phyloP scores from a whole-genome alignment of 257 asterid genomes.

The Plantago elongata region DNA sequence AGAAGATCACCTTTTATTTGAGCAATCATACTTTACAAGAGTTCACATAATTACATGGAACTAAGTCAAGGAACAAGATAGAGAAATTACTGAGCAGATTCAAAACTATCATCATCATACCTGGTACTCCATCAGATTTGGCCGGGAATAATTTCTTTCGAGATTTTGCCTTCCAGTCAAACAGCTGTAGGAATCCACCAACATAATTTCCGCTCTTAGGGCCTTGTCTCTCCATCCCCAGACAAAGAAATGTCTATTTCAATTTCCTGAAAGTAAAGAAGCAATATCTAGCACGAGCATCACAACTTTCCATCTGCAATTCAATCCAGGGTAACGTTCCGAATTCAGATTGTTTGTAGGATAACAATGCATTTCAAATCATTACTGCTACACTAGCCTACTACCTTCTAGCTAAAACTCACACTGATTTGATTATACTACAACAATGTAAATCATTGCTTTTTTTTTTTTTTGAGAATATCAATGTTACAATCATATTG shows the following conservation, averaged over 20 bases:
- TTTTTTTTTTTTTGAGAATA: no score
- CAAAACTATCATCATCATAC: constrained; percentile 25
- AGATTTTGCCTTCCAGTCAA: constrained; percentile 90
- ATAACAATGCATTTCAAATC: constrained; percentile 9
- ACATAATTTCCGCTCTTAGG: constrained; percentile 68
- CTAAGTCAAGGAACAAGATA: not conserved
- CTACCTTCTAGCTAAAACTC: not conserved
- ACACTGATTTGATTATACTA: not conserved
- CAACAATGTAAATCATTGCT: not conserved
- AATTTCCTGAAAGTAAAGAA: constrained; percentile 18
- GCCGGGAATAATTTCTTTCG: constrained; percentile 72
- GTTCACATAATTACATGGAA: not conserved
- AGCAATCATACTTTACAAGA: not conserved
- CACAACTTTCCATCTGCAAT: constrained; percentile 29
- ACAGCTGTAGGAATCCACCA: constrained; percentile 82
- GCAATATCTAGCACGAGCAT: constrained; percentile 12
- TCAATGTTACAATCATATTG: no score
- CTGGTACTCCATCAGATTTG: constrained; percentile 57
- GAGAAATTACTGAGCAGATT: not conserved
- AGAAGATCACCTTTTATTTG: not conserved
- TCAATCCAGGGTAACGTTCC: constrained; percentile 3
- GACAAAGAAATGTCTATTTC: constrained; percentile 21
- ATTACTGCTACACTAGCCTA: constrained; percentile 4
- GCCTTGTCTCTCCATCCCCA: constrained; percentile 69
- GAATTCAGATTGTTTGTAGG: not conserved